Percentiles rank a stretch among this genome's conserved stretches.
phyloP scores from a whole-genome alignment of 106 monocot genomes.

The Dioscorea dumetorum region DNA sequence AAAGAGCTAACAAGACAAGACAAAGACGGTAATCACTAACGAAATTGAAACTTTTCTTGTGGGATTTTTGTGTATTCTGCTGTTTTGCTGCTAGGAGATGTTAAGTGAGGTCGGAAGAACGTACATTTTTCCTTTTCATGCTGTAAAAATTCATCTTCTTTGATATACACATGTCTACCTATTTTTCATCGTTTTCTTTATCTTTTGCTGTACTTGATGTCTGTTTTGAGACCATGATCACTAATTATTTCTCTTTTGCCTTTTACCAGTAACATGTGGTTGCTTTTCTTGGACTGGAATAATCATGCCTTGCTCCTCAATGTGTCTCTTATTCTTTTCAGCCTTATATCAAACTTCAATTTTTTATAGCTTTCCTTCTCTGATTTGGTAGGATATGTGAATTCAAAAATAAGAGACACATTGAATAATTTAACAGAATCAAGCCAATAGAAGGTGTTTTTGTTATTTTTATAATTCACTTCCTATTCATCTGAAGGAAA shows the following conservation, averaged over 20 bases:
- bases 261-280: slow-evolving; percentile 1
- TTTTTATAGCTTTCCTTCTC: not conserved
- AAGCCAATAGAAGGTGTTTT: not conserved
- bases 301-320: not conserved
- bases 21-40: slow-evolving; percentile 2
- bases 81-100: no score
- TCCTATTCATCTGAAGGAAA: no score
- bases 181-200: not conserved
- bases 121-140: not conserved
- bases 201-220: slow-evolving; percentile 4
- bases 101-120: not conserved
- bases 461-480: not conserved
- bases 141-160: not conserved
- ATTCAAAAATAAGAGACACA: no score
- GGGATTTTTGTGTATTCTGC: not conserved
- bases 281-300: not conserved
- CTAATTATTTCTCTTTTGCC: slow-evolving; percentile 2
- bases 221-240: slow-evolving; percentile 1
- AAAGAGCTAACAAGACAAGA: not conserved
- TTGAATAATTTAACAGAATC: not conserved
- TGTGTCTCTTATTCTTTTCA: not conserved
- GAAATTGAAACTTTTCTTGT: not conserved
- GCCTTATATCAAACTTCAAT: not conserved
- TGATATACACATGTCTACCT: not conserved
- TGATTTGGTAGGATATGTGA: not conserved